Base-by-base conservation (phyloP, 2,329 filamentous ascomycete genomes). In the Phyllosticta citribraziliensis region DNA sequence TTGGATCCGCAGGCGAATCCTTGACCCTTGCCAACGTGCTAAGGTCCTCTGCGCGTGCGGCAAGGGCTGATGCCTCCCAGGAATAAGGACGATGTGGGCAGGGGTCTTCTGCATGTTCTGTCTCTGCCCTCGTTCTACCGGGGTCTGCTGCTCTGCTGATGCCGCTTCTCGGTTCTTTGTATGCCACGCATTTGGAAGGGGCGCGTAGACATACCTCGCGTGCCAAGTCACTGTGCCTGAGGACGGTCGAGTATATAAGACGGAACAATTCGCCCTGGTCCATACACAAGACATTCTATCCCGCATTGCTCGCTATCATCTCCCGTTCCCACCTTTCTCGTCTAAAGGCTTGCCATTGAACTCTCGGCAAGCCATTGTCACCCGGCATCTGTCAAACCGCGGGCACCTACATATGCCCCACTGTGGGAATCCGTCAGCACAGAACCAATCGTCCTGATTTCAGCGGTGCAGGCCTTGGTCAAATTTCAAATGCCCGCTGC, bases 161-260 rank as follows among this genome's bases (percentile, higher is more conserved):
- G 40, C 40, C 40, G 40, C 40, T 47, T n/a, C 40, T 47, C 40
- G 14, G 17, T n/a, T 54, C 58, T 60, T 52, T 60, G 35, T 56
- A 60, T 60, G 58, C 58, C 58, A 56, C 58, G 58, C 58, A 60
- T 52, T 24, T 60, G 24, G n/a, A 56, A 51, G 24, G 58, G 35
- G 40, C 53, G 53, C 58, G 27, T 40, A 52, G 25, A 52, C 58
- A 14, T 56, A 54, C 53, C 22, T 56, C 33, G 55, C 30, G 57
- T 20, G 53, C 58, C n/a, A 47, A 25, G 53, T 56, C 19, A 20
- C 58, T 52, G 58, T 47, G 40, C 58, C 53, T 47, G 55, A 51
- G 24, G 40, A 55, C 58, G 30, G 47, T 14, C n/a, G 55, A 56
- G 57, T 61, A 61, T 56, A 61, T 61, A 40, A 12, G 51, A 19